Evolutionary conservation across 2,329 filamentous ascomycete genomes (phyloP).

Genomic region (Periconia macrospinosa): DNA sequence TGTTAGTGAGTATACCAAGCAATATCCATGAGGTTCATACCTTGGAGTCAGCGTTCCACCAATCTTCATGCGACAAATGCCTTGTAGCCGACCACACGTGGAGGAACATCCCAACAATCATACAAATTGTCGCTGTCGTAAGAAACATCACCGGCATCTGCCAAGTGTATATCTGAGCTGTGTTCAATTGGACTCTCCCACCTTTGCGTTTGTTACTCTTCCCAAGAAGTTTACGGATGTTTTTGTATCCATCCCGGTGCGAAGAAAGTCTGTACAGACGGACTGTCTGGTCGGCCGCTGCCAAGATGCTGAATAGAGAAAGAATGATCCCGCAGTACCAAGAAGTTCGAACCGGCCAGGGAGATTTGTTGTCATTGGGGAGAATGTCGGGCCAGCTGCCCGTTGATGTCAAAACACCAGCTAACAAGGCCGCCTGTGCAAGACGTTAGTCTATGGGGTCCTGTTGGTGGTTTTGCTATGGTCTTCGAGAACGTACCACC

Average conservation of each 20-base stretch:
- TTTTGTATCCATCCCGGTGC: constrained; percentile 41
- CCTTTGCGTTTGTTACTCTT: constrained; percentile 26
- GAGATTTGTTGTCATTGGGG: constrained; percentile 37
- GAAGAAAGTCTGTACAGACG: constrained; percentile 47
- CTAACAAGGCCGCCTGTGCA: constrained; percentile 40
- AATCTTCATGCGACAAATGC: constrained; percentile 19
- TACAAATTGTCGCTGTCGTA: constrained; percentile 36
- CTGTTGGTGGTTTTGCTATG: not conserved
- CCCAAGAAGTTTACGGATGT: constrained; percentile 41
- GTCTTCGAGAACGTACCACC: constrained; percentile 33
- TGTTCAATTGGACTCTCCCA: constrained; percentile 25
- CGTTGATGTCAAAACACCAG: constrained; percentile 47
- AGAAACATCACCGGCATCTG: constrained; percentile 44
- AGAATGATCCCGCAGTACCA: constrained; percentile 53
- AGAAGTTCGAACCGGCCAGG: constrained; percentile 46
- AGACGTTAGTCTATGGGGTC: not conserved
- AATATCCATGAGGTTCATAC: constrained; percentile 7
- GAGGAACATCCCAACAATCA: constrained; percentile 44
- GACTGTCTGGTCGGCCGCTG: constrained; percentile 48
- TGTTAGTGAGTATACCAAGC: not conserved
- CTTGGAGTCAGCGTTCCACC: constrained; percentile 38
- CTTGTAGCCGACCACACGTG: constrained; percentile 42
- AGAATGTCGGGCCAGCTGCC: constrained; percentile 49
- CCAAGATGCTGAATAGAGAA: constrained; percentile 54
- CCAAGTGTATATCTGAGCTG: constrained; percentile 40